Evolutionary conservation across 106 monocot species (phyloP).

Genomic region (Dendrobium catenatum): DNA sequence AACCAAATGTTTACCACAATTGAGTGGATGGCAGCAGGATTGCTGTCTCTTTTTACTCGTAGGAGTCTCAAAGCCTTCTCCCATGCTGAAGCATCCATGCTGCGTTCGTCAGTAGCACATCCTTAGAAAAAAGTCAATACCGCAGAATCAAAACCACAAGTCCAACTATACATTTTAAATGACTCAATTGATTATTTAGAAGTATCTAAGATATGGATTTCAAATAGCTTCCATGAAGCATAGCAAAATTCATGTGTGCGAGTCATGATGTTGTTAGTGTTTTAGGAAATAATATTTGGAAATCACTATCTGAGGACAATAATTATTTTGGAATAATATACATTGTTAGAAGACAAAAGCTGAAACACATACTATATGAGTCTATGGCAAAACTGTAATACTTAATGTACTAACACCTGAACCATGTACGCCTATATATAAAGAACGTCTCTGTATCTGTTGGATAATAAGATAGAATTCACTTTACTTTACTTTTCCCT

Average conservation of each 20-base stretch:
- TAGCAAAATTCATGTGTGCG: not conserved
- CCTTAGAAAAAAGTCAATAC: slow-evolving; percentile 89
- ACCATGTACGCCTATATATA: too few relatives aligned
- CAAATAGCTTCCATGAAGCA: not conserved
- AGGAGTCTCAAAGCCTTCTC: slow-evolving; percentile 74
- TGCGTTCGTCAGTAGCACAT: slow-evolving; percentile 99
- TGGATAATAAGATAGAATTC: too few relatives aligned
- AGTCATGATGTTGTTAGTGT: not conserved
- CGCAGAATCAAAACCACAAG: slow-evolving; percentile 58
- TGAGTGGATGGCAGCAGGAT: slow-evolving; percentile 87
- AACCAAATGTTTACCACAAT: slow-evolving; percentile 64
- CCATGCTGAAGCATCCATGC: slow-evolving; percentile 90
- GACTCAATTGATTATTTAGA: not conserved
- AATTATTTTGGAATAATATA: too few relatives aligned
- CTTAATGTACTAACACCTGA: too few relatives aligned
- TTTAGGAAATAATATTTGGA: too few relatives aligned
- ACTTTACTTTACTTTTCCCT: too few relatives aligned
- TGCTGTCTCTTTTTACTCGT: slow-evolving; percentile 44
- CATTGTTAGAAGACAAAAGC: too few relatives aligned
- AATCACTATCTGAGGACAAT: too few relatives aligned
- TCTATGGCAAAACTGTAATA: too few relatives aligned
- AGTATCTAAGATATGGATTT: not conserved
- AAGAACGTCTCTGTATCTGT: too few relatives aligned
- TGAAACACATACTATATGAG: too few relatives aligned
- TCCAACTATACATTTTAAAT: not conserved